Evolutionary conservation across 176 grass and related monocot genomes (phyloP).

Genomic region (Zea mays): DNA sequence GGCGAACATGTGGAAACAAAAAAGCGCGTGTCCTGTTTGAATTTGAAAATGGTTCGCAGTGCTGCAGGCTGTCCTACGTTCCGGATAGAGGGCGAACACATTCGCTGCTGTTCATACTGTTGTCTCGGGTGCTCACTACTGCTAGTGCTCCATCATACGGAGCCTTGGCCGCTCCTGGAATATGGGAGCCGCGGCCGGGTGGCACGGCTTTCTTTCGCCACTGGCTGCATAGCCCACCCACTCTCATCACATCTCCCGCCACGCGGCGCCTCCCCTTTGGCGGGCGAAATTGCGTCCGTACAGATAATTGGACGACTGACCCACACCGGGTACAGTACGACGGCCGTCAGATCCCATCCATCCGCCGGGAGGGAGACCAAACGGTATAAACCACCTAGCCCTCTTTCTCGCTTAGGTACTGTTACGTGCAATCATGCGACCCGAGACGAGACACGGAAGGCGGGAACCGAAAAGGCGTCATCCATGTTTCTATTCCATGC

Average conservation of each 20-base stretch:
- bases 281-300: conserved; percentile 6
- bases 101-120: background rate
- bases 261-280: conserved; percentile 12
- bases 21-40: background rate
- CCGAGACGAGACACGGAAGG: conserved; percentile 9
- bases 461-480: conserved; percentile 8
- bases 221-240: background rate
- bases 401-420: background rate
- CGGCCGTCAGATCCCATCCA: conserved; percentile 13
- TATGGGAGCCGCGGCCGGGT: conserved; percentile 19
- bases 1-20: background rate
- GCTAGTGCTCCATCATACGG: background rate
- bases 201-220: background rate
- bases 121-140: background rate
- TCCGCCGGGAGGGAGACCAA: background rate
- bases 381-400: background rate
- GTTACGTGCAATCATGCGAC: conserved; percentile 27
- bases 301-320: conserved; percentile 30
- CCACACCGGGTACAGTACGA: background rate
- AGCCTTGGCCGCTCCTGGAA: conserved; percentile 26
- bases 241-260: background rate
- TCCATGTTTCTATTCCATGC: background rate
- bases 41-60: background rate
- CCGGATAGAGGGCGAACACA: too few relatives aligned
- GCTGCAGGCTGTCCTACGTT: too few relatives aligned